Percentiles rank a stretch among this genome's conserved stretches.
Evolutionary conservation across 2,329 filamentous ascomycete species (phyloP).

Genomic region (Endothia cerciana): DNA sequence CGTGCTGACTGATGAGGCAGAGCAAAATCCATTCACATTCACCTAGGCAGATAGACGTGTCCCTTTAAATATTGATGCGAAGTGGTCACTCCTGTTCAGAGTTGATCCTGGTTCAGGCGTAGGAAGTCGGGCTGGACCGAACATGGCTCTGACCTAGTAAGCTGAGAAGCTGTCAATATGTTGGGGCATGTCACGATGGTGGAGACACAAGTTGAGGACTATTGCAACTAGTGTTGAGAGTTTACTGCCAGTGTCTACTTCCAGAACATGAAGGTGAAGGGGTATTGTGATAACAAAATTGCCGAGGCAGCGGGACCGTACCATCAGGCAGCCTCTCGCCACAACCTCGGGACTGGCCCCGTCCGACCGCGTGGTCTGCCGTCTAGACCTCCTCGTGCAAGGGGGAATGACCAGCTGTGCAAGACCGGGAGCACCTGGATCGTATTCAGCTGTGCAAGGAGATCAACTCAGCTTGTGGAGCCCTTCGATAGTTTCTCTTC

Average conservation of each 20-base stretch:
- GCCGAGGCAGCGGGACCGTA: not conserved
- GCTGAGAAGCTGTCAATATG: not conserved
- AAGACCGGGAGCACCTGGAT: not conserved
- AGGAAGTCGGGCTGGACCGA: not conserved
- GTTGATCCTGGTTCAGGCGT: not conserved
- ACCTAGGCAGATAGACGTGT: not conserved
- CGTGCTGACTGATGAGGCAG: too few relatives aligned
- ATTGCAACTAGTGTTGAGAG: slow-evolving; percentile 3
- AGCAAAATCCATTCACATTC: not conserved
- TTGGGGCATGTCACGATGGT: not conserved
- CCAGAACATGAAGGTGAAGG: not conserved
- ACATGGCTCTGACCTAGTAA: not conserved
- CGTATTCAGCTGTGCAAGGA: slow-evolving; percentile 1
- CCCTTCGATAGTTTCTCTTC: not conserved
- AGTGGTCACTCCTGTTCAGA: not conserved
- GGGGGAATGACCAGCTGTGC: not conserved
- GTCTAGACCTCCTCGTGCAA: not conserved
- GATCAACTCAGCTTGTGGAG: slow-evolving; percentile 3
- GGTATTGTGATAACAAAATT: not conserved
- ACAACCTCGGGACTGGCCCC: too few relatives aligned
- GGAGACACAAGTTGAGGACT: not conserved
- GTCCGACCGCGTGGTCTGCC: not conserved
- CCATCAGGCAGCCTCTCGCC: slow-evolving; percentile 1
- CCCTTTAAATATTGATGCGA: too few relatives aligned
- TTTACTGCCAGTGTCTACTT: not conserved